These are phyloP conservation scores for Neonectria coccinea DNA, from an alignment of 2,329 filamentous ascomycete genomes.

Conservation along the genomic window DNA sequence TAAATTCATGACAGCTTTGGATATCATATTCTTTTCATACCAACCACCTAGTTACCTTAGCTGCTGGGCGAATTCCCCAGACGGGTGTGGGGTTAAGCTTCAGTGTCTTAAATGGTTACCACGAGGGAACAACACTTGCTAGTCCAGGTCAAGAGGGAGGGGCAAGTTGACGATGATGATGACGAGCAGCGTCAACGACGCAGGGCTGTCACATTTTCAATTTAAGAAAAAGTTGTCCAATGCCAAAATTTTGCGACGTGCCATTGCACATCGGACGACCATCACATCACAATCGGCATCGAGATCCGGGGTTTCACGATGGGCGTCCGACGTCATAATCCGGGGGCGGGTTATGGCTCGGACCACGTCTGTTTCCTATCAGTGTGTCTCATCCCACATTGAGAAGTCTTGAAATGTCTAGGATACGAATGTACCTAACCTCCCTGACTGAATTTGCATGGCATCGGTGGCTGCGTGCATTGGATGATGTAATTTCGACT, in stretches of 20 bases:
- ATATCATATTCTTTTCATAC: background rate
- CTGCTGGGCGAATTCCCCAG: background rate
- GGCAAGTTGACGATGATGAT: slow-evolving; percentile 27
- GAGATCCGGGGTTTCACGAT: slow-evolving; percentile 34
- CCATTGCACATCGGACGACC: slow-evolving; percentile 9
- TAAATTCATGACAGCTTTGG: background rate
- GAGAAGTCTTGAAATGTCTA: background rate
- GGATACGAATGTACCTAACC: background rate
- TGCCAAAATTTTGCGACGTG: background rate
- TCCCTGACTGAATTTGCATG: slow-evolving; percentile 12
- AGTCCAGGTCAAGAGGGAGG: slow-evolving; percentile 5
- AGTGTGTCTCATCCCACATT: slow-evolving; percentile 10
- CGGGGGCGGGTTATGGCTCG: slow-evolving; percentile 23
- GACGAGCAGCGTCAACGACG: slow-evolving; percentile 33
- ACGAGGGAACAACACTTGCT: slow-evolving; percentile 1
- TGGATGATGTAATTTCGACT: background rate
- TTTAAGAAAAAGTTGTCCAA: background rate
- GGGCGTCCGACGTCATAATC: slow-evolving; percentile 42
- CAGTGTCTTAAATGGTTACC: background rate
- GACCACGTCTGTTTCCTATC: slow-evolving; percentile 6
- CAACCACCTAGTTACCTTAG: background rate
- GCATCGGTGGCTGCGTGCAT: slow-evolving; percentile 5
- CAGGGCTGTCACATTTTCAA: slow-evolving; percentile 31
- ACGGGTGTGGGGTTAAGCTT: background rate
- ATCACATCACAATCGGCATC: slow-evolving; percentile 28